Percentiles rank a stretch among this genome's conserved stretches.
Evolutionary conservation across 495 filamentous ascomycete species (phyloP).

Genomic region (Xylaria intraflava): DNA sequence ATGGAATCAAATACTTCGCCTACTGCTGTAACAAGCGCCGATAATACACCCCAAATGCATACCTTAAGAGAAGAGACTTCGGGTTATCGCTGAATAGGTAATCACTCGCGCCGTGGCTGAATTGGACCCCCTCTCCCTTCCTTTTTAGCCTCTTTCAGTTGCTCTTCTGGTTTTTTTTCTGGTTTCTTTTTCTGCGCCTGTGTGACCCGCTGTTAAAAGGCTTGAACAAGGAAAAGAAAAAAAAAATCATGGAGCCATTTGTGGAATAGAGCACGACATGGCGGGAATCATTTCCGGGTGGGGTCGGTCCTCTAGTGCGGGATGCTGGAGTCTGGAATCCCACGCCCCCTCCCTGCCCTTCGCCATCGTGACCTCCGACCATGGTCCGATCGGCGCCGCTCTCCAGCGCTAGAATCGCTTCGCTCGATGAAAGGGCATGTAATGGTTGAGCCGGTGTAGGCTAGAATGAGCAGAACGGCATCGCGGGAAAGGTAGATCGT

Average conservation of each 20-base stretch:
- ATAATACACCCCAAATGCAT: too few relatives aligned
- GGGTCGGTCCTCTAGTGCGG: background rate
- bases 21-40: too few relatives aligned
- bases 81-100: too few relatives aligned
- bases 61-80: too few relatives aligned
- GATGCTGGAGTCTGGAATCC: background rate
- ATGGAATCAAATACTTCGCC: too few relatives aligned
- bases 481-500: background rate
- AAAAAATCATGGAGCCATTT: conserved; percentile 1
- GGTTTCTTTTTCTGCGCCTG: too few relatives aligned
- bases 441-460: background rate
- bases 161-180: too few relatives aligned
- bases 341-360: background rate
- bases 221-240: too few relatives aligned
- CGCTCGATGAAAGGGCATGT: background rate
- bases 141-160: too few relatives aligned
- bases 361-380: conserved; percentile 1
- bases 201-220: too few relatives aligned
- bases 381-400: conserved; percentile 2
- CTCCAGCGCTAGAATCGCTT: background rate
- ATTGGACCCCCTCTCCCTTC: too few relatives aligned
- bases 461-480: background rate
- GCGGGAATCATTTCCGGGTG: background rate
- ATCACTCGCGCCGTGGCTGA: too few relatives aligned
- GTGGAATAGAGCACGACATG: conserved; percentile 6